phyloP scores from a whole-genome alignment of 805 yeast species.

The Metschnikowia corniflorae region DNA sequence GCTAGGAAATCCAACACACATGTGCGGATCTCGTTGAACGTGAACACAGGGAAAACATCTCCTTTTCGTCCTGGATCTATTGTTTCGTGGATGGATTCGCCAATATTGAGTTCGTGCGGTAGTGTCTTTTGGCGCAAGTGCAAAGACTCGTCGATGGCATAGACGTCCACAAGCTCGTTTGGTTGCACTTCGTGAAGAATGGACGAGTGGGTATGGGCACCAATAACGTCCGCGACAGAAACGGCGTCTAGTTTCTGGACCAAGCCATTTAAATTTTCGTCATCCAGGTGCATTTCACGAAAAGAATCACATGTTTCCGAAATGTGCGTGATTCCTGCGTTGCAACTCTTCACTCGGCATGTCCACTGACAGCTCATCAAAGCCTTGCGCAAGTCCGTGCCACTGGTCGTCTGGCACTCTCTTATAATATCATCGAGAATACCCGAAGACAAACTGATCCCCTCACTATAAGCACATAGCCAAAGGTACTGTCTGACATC shows the following conservation, averaged over 20 bases:
- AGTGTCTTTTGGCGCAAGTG: slow-evolving; percentile 26
- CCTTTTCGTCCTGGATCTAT: background rate
- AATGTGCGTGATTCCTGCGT: background rate
- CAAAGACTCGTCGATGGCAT: slow-evolving; percentile 30
- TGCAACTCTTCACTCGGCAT: slow-evolving; percentile 19
- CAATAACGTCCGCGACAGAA: slow-evolving; percentile 31
- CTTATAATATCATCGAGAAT: slow-evolving; percentile 27
- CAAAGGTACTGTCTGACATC: slow-evolving; percentile 34
- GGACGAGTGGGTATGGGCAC: slow-evolving; percentile 23
- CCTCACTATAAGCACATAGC: slow-evolving; percentile 35
- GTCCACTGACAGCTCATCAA: slow-evolving; percentile 44
- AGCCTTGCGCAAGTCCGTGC: slow-evolving; percentile 46
- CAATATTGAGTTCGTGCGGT: slow-evolving; percentile 40
- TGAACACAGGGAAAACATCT: background rate
- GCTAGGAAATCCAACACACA: slow-evolving; percentile 23
- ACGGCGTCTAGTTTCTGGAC: slow-evolving; percentile 19
- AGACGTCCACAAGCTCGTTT: slow-evolving; percentile 37
- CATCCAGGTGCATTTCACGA: background rate
- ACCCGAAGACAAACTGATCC: slow-evolving; percentile 29
- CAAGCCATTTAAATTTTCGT: background rate
- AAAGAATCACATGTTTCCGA: slow-evolving; percentile 1
- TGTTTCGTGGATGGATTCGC: slow-evolving; percentile 15
- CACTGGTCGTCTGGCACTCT: slow-evolving; percentile 16
- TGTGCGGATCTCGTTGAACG: slow-evolving; percentile 12
- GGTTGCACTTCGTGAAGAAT: slow-evolving; percentile 22